These are phyloP conservation scores for Calycina herbarum DNA, from an alignment of 2,329 filamentous ascomycete genomes.

Conservation along the genomic window DNA sequence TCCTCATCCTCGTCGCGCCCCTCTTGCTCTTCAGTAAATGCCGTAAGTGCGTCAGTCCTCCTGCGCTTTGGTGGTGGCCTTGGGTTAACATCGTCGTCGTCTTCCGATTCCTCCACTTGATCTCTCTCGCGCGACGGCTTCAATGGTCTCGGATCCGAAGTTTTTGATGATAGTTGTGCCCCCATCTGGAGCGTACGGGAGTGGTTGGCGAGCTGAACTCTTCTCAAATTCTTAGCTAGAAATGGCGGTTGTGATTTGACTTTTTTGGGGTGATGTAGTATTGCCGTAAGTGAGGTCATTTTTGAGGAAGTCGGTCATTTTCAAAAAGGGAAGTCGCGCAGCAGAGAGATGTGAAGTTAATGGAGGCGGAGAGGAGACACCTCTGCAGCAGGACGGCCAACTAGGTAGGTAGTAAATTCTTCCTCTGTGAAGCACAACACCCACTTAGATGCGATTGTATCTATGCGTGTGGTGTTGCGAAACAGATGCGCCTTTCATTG, in stretches of 20 bases:
- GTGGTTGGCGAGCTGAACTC: neutral
- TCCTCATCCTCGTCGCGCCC: neutral
- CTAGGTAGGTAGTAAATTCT: neutral
- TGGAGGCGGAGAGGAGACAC: no score
- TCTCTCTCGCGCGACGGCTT: neutral
- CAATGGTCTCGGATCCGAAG: neutral
- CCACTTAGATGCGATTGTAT: neutral
- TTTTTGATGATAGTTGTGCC: neutral
- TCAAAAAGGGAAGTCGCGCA: neutral
- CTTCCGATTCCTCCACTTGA: neutral
- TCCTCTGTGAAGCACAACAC: no score
- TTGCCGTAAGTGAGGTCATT: neutral
- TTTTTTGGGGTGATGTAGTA: neutral
- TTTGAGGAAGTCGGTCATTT: conserved; percentile 15
- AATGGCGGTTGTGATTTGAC: neutral
- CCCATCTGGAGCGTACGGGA: neutral
- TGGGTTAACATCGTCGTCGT: conserved; percentile 26
- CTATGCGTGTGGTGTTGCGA: neutral
- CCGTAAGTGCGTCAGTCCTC: conserved; percentile 11
- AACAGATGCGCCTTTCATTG: neutral
- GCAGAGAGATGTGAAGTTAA: neutral
- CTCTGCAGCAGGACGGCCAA: neutral
- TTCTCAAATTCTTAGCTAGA: neutral
- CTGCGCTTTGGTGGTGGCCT: conserved; percentile 30
- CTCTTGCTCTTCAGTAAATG: no score